Percentiles rank a stretch among this genome's conserved stretches.
Evolutionary conservation across 768 basidiomycete species (phyloP).

Genomic region (Serendipita sp.): DNA sequence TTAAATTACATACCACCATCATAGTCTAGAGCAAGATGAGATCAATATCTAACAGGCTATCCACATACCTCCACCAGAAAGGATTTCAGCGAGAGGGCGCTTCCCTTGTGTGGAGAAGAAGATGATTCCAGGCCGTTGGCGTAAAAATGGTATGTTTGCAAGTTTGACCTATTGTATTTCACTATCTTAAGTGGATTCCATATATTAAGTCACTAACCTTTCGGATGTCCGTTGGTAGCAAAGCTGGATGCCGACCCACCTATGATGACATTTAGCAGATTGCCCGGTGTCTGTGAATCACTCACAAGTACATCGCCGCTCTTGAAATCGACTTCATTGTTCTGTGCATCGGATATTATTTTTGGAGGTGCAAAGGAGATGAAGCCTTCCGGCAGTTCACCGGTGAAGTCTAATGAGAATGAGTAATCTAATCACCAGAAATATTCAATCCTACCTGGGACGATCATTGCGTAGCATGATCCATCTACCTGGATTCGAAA

Average conservation of each 20-base stretch:
- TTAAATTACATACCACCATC: background rate
- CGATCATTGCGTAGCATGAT: background rate
- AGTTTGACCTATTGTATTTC: background rate
- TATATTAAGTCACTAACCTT: background rate
- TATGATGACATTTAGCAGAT: background rate
- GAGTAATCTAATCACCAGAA: background rate
- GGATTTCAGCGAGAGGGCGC: background rate
- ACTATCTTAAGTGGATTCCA: background rate
- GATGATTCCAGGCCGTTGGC: background rate
- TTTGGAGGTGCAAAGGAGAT: constrained; percentile 1
- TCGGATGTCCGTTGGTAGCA: background rate
- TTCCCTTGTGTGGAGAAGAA: background rate
- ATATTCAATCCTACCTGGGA: background rate
- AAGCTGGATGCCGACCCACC: background rate
- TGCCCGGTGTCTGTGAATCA: background rate
- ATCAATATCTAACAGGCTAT: background rate
- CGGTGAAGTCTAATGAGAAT: background rate
- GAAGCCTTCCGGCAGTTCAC: background rate
- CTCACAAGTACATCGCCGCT: background rate
- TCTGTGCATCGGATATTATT: background rate
- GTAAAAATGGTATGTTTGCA: background rate
- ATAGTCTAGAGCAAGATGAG: background rate
- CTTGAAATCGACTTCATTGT: background rate
- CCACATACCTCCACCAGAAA: constrained; percentile 3
- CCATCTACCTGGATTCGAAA: background rate